Conservation (phyloP, 2,329 filamentous ascomycete species). For the Penicillium sp. region DNA sequence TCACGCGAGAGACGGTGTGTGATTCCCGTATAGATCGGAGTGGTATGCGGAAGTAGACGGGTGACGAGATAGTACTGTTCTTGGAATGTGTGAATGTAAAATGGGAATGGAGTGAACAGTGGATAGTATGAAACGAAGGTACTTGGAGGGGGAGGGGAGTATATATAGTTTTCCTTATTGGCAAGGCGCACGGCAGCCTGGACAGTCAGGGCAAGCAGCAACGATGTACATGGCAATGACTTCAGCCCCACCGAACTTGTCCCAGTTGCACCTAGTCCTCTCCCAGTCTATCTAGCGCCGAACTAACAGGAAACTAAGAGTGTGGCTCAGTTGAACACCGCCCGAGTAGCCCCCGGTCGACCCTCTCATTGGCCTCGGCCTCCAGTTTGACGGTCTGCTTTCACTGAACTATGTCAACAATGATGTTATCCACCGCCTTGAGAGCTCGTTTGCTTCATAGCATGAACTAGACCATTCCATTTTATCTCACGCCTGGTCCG, state of each 20-base stretch:
- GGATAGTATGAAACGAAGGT: background rate
- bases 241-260: background rate
- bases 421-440: background rate
- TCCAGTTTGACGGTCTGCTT: constrained; percentile 1
- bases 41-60: background rate
- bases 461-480: background rate
- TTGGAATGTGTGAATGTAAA: background rate
- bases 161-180: constrained; percentile 10
- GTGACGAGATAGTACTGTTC: background rate
- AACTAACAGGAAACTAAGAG: background rate
- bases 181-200: constrained; percentile 15
- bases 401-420: background rate
- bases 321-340: constrained; percentile 21
- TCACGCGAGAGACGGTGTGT: constrained; percentile 16
- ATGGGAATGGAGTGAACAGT: background rate
- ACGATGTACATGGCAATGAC: constrained; percentile 4
- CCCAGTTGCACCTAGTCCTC: background rate
- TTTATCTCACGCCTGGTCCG: background rate
- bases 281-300: background rate
- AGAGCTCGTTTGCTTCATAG: background rate
- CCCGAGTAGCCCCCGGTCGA: background rate
- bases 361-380: constrained; percentile 13
- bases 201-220: constrained; percentile 2
- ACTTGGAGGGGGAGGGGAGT: background rate
- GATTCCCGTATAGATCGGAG: constrained; percentile 5